phyloP scores from a whole-genome alignment of 495 filamentous ascomycete genomes.

The Tuber borchii region DNA sequence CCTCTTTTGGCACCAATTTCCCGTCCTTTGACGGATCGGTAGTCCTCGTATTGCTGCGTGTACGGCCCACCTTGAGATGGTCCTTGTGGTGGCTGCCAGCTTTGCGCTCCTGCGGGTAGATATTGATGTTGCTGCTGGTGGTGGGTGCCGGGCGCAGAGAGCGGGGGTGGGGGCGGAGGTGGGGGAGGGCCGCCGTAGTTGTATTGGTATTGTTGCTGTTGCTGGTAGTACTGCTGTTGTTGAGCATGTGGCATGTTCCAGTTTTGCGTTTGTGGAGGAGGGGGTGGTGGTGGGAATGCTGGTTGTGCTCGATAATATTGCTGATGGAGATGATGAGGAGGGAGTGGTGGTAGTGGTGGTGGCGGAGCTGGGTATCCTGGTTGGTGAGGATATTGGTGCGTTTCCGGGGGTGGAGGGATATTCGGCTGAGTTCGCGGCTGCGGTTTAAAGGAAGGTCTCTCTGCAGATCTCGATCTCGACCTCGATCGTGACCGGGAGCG shows the following conservation, averaged over 20 bases:
- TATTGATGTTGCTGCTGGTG: not conserved
- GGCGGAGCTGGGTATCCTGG: conserved; percentile 8
- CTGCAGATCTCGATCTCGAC: conserved; percentile 9
- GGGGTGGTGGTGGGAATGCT: conserved; percentile 12
- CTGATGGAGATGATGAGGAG: conserved; percentile 16
- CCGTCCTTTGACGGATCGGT: conserved; percentile 32
- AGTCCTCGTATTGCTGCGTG: conserved; percentile 24
- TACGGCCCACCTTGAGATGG: not conserved
- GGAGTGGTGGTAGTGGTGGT: conserved; percentile 2
- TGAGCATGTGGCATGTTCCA: conserved; percentile 17
- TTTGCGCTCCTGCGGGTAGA: not conserved
- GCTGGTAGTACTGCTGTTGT: conserved; percentile 25
- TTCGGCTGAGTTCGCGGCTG: conserved; percentile 6
- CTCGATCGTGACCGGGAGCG: conserved; percentile 15
- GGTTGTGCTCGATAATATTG: conserved; percentile 7
- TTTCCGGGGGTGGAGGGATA: conserved; percentile 5
- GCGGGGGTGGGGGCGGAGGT: not conserved
- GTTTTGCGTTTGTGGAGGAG: conserved; percentile 8
- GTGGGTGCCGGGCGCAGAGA: not conserved
- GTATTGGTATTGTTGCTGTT: conserved; percentile 14
- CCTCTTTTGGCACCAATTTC: conserved; percentile 38
- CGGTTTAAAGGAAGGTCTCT: conserved; percentile 4
- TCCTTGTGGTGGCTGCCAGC: not conserved
- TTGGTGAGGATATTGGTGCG: conserved; percentile 7
- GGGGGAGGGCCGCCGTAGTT: not conserved